Conservation (phyloP, 148 eudicot species). For the Nyssa sinensis region DNA sequence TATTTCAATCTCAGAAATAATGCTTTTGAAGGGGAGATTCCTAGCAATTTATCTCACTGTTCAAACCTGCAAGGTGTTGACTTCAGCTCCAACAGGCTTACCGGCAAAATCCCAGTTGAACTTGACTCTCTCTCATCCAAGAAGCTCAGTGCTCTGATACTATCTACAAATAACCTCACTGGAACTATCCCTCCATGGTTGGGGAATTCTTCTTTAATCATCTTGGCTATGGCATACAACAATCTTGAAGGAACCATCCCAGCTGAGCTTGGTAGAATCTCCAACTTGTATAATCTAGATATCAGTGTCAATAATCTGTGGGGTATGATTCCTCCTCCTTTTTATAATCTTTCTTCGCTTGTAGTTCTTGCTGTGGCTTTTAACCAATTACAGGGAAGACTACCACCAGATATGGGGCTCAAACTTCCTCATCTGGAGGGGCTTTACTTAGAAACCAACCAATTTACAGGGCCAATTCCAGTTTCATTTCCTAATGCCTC, state of each 20-base stretch:
- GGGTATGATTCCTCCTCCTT: slow-evolving; percentile 18
- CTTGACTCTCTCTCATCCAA: not conserved
- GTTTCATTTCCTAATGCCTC: slow-evolving; percentile 17
- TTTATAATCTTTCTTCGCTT: slow-evolving; percentile 18
- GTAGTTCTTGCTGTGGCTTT: not conserved
- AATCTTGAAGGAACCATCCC: slow-evolving; percentile 22
- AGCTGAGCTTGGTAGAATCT: slow-evolving; percentile 9
- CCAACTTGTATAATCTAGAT: not conserved
- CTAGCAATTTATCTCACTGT: slow-evolving; percentile 6
- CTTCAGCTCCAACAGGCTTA: not conserved
- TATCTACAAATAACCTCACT: not conserved
- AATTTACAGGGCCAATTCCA: slow-evolving; percentile 12
- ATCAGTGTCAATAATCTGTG: slow-evolving; percentile 11
- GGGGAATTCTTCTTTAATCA: slow-evolving; percentile 10
- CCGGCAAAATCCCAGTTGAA: not conserved
- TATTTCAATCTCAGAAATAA: slow-evolving; percentile 9
- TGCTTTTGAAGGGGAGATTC: slow-evolving; percentile 8
- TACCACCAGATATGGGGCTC: slow-evolving; percentile 12
- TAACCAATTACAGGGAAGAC: slow-evolving; percentile 16
- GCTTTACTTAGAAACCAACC: slow-evolving; percentile 7
- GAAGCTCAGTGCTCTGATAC: not conserved
- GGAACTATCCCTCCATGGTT: slow-evolving; percentile 14
- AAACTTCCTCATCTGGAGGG: slow-evolving; percentile 15
- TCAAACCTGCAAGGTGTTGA: not conserved
- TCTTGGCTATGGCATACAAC: not conserved